Conservation (phyloP, 2,329 filamentous ascomycete genomes). For the Dothistroma septosporum region DNA sequence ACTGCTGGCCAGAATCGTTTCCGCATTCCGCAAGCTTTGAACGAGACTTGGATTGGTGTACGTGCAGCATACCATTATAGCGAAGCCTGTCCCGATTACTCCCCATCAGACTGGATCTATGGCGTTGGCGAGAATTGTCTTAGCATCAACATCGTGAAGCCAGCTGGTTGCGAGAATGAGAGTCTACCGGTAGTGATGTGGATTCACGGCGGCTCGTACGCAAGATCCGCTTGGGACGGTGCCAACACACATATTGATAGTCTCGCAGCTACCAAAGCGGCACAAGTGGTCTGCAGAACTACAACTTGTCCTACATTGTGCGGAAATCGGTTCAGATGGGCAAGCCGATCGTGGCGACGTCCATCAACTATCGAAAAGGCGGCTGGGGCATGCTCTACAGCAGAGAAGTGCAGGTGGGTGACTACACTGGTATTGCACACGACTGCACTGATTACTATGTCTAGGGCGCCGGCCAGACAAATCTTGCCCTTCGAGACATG, state of each 20-base stretch:
- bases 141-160: conserved; percentile 59
- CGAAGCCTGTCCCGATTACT: conserved; percentile 20
- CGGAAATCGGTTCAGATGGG: conserved; percentile 39
- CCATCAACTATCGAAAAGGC: conserved; percentile 61
- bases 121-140: conserved; percentile 51
- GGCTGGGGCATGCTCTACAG: conserved; percentile 66
- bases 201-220: conserved; percentile 46
- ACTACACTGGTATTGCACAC: not conserved
- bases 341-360: conserved; percentile 54
- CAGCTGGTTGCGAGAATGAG: conserved; percentile 40
- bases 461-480: conserved; percentile 52
- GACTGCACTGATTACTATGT: not conserved
- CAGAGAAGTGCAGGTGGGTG: conserved; percentile 40
- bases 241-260: not conserved
- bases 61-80: conserved; percentile 18
- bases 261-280: conserved; percentile 18
- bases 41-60: conserved; percentile 16
- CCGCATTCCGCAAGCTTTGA: conserved; percentile 25
- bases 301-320: conserved; percentile 62
- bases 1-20: conserved; percentile 34
- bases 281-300: conserved; percentile 32
- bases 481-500: conserved; percentile 42
- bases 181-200: conserved; percentile 55
- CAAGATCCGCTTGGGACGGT: not conserved
- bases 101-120: conserved; percentile 12